phyloP scores from a whole-genome alignment of 2,329 filamentous ascomycete species.

The Apiospora malaysiana region DNA sequence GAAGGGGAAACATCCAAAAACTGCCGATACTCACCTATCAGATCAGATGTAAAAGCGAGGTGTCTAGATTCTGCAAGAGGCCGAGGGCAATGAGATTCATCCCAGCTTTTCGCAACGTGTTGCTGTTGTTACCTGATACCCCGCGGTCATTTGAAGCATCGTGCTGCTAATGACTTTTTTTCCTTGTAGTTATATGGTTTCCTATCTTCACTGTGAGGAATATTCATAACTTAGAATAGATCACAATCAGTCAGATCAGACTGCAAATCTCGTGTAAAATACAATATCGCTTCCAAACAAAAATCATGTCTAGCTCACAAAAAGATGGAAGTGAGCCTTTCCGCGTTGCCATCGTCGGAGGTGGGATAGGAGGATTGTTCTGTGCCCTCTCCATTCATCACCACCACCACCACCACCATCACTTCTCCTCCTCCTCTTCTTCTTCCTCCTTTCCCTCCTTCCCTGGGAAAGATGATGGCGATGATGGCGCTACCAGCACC shows the following conservation, averaged over 20 bases:
- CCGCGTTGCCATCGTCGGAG: constrained; percentile 45
- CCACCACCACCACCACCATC: constrained; percentile 26
- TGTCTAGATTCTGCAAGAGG: no score
- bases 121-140: not conserved
- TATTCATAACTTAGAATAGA: not conserved
- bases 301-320: not conserved
- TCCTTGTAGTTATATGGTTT: not conserved
- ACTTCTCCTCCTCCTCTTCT: not conserved
- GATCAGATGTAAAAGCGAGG: no score
- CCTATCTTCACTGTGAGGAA: not conserved
- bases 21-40: not conserved
- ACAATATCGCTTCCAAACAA: not conserved
- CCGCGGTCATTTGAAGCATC: not conserved
- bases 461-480: no score
- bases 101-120: not conserved
- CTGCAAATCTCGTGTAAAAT: no score
- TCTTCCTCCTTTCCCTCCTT: no score
- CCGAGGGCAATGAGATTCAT: no score
- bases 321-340: not conserved
- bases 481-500: no score
- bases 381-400: constrained; percentile 44
- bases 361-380: constrained; percentile 46
- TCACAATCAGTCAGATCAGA: not conserved
- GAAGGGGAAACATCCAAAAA: not conserved
- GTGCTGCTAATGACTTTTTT: not conserved